Conservation (phyloP, 1,284 basidiomycete genomes). For the Cryptococcus sp. region DNA sequence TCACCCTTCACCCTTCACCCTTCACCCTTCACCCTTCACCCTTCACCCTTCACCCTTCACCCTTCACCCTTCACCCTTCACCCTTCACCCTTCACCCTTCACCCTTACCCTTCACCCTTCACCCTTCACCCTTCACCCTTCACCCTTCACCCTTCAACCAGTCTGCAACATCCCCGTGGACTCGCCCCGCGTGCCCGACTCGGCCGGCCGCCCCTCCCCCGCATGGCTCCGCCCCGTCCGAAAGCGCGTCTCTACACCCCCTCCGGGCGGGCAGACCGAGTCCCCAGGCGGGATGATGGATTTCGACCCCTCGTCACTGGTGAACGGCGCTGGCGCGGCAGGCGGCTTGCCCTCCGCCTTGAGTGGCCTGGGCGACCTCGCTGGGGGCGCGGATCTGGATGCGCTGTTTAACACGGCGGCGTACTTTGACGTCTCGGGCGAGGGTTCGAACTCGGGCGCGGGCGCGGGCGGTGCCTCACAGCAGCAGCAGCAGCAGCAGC, state of each 20-base stretch:
- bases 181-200: conserved; percentile 53
- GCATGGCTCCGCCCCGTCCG: conserved; percentile 83
- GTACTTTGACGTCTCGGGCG: conserved; percentile 39
- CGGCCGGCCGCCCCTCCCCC: conserved; percentile 60
- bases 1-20: too few species aligned
- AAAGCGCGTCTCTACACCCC: conserved; percentile 53
- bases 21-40: too few species aligned
- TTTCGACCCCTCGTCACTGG: conserved; percentile 4
- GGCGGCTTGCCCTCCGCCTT: background rate
- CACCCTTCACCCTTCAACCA: too few species aligned
- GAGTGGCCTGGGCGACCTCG: background rate
- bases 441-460: conserved; percentile 6
- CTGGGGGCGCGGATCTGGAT: conserved; percentile 32
- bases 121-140: too few species aligned
- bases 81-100: too few species aligned
- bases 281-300: conserved; percentile 45
- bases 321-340: conserved; percentile 7
- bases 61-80: too few species aligned
- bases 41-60: too few species aligned
- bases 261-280: conserved; percentile 49
- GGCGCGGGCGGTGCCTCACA: background rate
- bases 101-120: too few species aligned
- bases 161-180: conserved; percentile 85
- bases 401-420: conserved; percentile 45
- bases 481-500: background rate